Conservation (phyloP, 2,329 filamentous ascomycete genomes). For the Trichoderma asperellum region DNA sequence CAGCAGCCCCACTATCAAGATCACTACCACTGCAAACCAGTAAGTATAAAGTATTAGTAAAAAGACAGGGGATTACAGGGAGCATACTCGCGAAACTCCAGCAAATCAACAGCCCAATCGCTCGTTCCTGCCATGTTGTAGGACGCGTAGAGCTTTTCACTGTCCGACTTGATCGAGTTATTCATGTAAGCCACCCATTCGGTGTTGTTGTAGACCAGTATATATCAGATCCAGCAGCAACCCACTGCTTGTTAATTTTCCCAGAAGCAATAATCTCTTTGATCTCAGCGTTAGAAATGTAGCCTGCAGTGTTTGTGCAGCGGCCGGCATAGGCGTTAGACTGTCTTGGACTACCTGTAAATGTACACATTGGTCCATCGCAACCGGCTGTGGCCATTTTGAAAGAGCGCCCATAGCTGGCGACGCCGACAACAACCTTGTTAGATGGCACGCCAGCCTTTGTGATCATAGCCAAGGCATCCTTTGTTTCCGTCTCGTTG, state of each 20-base stretch:
- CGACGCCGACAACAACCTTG: conserved; percentile 37
- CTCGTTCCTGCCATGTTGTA: conserved; percentile 17
- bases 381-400: conserved; percentile 36
- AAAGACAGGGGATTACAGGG: neutral
- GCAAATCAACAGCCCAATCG: conserved; percentile 27
- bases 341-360: neutral
- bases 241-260: neutral
- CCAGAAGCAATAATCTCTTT: neutral
- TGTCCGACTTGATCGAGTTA: neutral
- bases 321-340: neutral
- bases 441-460: conserved; percentile 36
- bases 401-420: conserved; percentile 39
- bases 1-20: neutral
- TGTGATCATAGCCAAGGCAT: conserved; percentile 35
- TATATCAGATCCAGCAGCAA: conserved; percentile 15
- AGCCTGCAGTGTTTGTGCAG: neutral
- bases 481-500: neutral
- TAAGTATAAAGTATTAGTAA: neutral
- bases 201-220: neutral
- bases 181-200: conserved; percentile 22
- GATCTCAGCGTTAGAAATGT: neutral
- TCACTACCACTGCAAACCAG: neutral
- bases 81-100: neutral
- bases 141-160: neutral
- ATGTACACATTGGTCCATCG: conserved; percentile 29